These are phyloP conservation scores for Mycena filopes DNA, from an alignment of 768 basidiomycete genomes.

Conservation along the genomic window DNA sequence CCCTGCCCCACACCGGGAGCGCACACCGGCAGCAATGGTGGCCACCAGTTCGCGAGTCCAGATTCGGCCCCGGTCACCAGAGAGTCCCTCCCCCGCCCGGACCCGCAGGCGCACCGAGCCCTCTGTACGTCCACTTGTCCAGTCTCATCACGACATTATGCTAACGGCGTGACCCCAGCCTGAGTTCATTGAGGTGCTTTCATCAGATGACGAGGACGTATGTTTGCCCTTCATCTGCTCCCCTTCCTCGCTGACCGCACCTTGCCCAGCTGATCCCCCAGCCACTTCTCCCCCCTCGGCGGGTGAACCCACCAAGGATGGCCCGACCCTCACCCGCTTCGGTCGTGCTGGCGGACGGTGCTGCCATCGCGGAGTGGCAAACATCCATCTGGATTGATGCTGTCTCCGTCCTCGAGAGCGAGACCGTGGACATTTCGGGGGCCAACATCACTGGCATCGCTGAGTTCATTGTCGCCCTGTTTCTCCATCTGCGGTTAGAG, in stretches of 20 bases:
- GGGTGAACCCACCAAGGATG: background rate
- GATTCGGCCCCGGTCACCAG: background rate
- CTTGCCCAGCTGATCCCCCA: background rate
- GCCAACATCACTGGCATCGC: background rate
- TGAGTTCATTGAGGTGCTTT: constrained; percentile 5
- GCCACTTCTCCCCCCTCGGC: background rate
- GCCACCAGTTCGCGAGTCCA: background rate
- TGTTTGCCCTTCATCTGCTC: background rate
- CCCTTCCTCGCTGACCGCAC: background rate
- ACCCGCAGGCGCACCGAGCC: background rate
- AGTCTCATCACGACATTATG: background rate
- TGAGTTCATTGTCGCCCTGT: background rate
- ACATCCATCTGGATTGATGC: background rate
- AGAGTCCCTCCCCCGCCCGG: constrained; percentile 3
- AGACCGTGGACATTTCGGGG: background rate
- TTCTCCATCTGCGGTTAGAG: background rate
- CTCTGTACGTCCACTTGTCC: background rate
- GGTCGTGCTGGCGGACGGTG: background rate
- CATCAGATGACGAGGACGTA: constrained; percentile 9
- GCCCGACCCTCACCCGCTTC: background rate
- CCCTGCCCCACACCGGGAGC: background rate
- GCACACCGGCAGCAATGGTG: background rate
- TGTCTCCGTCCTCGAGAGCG: background rate
- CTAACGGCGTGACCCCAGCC: background rate
- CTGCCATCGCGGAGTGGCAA: background rate